Evolutionary conservation across 495 filamentous ascomycete genomes (phyloP), one percentile per base, ranked within the genome.

Genomic region (Apiosordaria backusii): DNA sequence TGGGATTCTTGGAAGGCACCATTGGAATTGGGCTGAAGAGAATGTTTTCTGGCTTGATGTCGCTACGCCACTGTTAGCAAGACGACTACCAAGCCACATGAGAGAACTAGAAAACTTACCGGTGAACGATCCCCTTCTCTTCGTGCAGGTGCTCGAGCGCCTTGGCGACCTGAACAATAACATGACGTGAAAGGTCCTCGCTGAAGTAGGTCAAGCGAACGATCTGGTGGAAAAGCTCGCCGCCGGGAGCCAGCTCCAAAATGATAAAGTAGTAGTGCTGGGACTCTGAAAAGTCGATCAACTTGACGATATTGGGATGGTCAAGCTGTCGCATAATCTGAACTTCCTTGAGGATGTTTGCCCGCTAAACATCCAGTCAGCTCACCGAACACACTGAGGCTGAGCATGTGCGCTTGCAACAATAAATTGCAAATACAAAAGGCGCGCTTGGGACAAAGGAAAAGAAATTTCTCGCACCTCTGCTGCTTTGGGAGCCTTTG

Each of bases 21-120:
- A 96, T 89, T 0, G 90, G 87, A 57, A 85, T 89, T 24, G 93
- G 95, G 66, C 92, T 90, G 78, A 98, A 99, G 13, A 99, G 84
- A 26, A 99, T 84, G 70, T 99, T 99, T 73, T 99, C 95, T 4
- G 95, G 95, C 81, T 99, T 99, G 79, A 99, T 99, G 75, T 99
- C 95, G 74, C 95, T 99, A 72, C 10, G 1, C 5, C 4, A 45
- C 25, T 19, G 66, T 73, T 27, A 73, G 63, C 60, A 54, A 29
- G 26, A 15, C 6, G 25, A 40, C 21, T 21, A 1, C 15, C 24
- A 63, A 45, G 23, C 1, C 15, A 23, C 61, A 50, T 6, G 3
- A 4, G 6, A 10, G 10, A 3, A 45, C 24, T 0, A 16, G 45
- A 15, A 22, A 76, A 19, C 90, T 72, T 86, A 98, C 95, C 95